A percentile compares a stretch with the other conserved stretches of the same genome.
Evolutionary conservation across 1,284 basidiomycete species (phyloP).

Genomic region (Sporisorium graminicola): DNA sequence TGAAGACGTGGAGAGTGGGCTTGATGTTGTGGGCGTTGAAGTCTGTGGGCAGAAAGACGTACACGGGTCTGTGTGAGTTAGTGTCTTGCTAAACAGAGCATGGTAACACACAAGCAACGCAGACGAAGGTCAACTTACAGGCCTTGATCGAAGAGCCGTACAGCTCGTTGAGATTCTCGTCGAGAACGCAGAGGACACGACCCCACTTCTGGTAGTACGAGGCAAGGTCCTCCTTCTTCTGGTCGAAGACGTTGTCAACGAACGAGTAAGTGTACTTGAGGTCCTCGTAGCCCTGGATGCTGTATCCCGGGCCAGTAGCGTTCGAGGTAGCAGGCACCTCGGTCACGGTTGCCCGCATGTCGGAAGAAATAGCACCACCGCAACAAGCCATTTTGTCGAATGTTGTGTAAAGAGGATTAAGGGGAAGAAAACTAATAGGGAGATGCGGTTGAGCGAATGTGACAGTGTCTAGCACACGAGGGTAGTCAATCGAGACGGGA

Average conservation of each 20-base stretch:
- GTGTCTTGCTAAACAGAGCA: neutral
- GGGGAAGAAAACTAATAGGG: neutral
- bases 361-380: conserved; percentile 61
- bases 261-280: conserved; percentile 70
- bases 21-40: conserved; percentile 71
- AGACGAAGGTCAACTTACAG: conserved; percentile 41
- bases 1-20: conserved; percentile 71
- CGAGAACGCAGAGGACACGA: conserved; percentile 71
- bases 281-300: conserved; percentile 59
- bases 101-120: neutral
- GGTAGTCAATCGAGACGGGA: conserved; percentile 21
- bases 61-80: neutral
- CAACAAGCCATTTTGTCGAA: conserved; percentile 49
- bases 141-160: conserved; percentile 66
- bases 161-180: conserved; percentile 68
- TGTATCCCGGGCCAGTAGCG: conserved; percentile 59
- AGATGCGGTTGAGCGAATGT: conserved; percentile 41
- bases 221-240: conserved; percentile 70
- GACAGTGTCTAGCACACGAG: conserved; percentile 13
- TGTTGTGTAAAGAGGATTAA: neutral
- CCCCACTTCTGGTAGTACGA: conserved; percentile 72
- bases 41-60: conserved; percentile 52
- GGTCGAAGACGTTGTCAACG: conserved; percentile 71
- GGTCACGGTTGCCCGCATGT: conserved; percentile 71
- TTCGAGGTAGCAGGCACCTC: conserved; percentile 60